These are phyloP conservation scores for Harringtonia aguacate DNA, from an alignment of 2,329 filamentous ascomycete species.

Conservation along the genomic window DNA sequence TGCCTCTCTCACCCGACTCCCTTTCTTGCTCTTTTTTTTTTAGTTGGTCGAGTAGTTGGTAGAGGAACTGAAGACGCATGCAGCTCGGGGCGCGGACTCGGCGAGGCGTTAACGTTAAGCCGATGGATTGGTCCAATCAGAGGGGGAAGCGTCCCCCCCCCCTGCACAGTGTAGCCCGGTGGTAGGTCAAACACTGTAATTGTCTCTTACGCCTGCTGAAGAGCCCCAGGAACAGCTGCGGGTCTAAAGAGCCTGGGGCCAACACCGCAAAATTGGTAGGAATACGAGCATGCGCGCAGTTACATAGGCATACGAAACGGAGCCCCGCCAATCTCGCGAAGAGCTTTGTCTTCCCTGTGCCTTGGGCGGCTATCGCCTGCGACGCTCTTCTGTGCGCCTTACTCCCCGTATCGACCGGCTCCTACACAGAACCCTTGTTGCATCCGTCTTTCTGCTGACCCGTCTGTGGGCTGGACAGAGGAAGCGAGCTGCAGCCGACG, in stretches of 20 bases:
- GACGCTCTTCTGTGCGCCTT: neutral
- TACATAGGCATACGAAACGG: neutral
- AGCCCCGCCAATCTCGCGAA: neutral
- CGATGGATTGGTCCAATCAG: neutral
- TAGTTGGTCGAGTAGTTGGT: no score
- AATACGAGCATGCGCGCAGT: no score
- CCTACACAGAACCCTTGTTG: neutral
- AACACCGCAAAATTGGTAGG: no score
- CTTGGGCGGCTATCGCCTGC: slow-evolving; percentile 2
- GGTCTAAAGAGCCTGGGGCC: no score
- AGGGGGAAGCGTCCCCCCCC: neutral
- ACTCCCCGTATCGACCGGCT: neutral
- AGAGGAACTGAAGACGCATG: neutral
- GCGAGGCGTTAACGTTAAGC: neutral
- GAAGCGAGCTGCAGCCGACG: no score
- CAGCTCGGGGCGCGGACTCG: neutral
- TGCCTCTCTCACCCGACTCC: neutral
- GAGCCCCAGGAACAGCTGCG: no score
- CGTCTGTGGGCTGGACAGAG: neutral
- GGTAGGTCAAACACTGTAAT: neutral
- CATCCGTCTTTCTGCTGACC: neutral
- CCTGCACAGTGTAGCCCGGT: neutral
- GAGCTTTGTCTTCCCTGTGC: neutral
- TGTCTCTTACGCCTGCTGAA: no score
- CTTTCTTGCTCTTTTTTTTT: neutral